These are phyloP conservation scores for Naganishia sp. DNA, from an alignment of 1,284 basidiomycete genomes.

Conservation along the genomic window DNA sequence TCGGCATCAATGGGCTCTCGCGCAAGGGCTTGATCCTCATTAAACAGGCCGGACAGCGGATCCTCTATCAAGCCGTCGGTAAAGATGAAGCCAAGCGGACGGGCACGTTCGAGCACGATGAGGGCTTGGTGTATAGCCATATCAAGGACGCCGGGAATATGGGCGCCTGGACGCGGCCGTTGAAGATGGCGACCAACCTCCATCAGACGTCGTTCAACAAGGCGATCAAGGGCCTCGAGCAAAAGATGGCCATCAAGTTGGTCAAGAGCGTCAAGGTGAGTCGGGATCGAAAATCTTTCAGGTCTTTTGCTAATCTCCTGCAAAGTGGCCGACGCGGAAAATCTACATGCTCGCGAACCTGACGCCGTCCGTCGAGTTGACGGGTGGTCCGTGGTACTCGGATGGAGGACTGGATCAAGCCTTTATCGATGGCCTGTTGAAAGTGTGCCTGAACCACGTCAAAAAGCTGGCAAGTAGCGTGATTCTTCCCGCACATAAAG, in stretches of 20 bases:
- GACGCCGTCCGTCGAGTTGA: constrained; percentile 49
- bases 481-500: no score
- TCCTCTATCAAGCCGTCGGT: constrained; percentile 24
- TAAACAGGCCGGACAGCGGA: constrained; percentile 10
- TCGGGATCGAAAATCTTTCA: constrained; percentile 4
- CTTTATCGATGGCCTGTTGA: constrained; percentile 46
- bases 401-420: constrained; percentile 50
- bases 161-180: constrained; percentile 29
- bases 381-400: constrained; percentile 53
- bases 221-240: constrained; percentile 45
- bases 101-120: constrained; percentile 30
- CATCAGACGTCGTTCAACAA: constrained; percentile 41
- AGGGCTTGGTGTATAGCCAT: constrained; percentile 25
- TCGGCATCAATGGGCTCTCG: constrained; percentile 26
- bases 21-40: constrained; percentile 27
- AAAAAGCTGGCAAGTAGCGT: constrained; percentile 40
- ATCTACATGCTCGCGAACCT: constrained; percentile 46
- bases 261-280: constrained; percentile 52
- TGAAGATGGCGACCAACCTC: constrained; percentile 31
- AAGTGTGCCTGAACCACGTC: constrained; percentile 41
- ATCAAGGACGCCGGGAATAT: constrained; percentile 30
- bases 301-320: background rate
- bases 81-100: constrained; percentile 33
- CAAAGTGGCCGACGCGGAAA: constrained; percentile 47
- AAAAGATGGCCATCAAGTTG: constrained; percentile 45